Conservation (phyloP, 129 eudicot genomes). For the Saussurea involucrata region DNA sequence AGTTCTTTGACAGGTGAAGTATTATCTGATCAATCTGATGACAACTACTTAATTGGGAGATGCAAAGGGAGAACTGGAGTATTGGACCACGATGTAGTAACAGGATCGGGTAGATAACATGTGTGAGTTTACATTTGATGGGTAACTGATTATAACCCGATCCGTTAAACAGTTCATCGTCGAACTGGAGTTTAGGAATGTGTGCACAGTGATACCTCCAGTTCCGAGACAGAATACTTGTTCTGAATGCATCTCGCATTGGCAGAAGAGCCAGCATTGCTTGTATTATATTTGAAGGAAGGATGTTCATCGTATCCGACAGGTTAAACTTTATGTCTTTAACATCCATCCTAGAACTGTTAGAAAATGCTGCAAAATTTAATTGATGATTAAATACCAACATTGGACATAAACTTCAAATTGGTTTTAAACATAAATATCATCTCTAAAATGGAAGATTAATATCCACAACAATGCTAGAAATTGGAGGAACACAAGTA, state of each 20-base stretch:
- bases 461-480: background rate
- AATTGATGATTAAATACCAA: background rate
- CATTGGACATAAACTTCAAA: background rate
- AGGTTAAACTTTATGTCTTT: background rate
- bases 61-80: slow-evolving; percentile 14
- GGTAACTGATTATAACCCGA: background rate
- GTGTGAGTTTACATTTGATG: slow-evolving; percentile 1
- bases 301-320: slow-evolving; percentile 20
- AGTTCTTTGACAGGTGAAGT: slow-evolving; percentile 9
- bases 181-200: slow-evolving; percentile 31
- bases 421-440: no score
- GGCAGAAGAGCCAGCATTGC: slow-evolving; percentile 25
- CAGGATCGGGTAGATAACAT: slow-evolving; percentile 21
- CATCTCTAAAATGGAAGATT: background rate
- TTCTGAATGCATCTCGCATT: slow-evolving; percentile 35
- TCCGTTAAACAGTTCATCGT: slow-evolving; percentile 17
- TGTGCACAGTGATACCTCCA: slow-evolving; percentile 37
- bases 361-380: slow-evolving; percentile 6
- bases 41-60: slow-evolving; percentile 16
- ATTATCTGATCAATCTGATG: slow-evolving; percentile 28
- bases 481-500: background rate
- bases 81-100: slow-evolving; percentile 29
- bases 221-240: slow-evolving; percentile 32
- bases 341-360: slow-evolving; percentile 1
- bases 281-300: slow-evolving; percentile 35